These are phyloP conservation scores for Cafeteria roenbergensis DNA, from an alignment of 108 stramenopile species.

Conservation along the genomic window DNA sequence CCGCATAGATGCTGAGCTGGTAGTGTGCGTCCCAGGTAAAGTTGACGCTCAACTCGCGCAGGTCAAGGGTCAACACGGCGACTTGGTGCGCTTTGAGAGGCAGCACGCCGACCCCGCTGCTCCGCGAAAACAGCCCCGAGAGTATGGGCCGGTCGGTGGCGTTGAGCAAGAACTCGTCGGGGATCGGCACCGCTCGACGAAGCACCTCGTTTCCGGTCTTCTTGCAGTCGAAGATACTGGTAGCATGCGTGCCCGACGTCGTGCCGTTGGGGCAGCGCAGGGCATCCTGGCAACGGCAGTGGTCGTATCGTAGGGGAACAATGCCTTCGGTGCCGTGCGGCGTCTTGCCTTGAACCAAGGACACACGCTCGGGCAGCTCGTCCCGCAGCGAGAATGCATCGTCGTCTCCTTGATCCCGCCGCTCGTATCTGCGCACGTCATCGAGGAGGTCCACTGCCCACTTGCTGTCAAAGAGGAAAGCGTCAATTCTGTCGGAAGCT, in stretches of 20 bases:
- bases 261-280: slow-evolving; percentile 67
- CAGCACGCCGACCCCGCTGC: slow-evolving; percentile 31
- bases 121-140: slow-evolving; percentile 8
- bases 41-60: slow-evolving; percentile 44
- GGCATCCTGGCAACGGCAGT: slow-evolving; percentile 58
- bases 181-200: slow-evolving; percentile 31
- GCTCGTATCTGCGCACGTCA: background rate
- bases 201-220: slow-evolving; percentile 27
- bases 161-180: background rate
- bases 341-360: too few species aligned
- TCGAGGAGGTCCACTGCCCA: slow-evolving; percentile 3
- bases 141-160: slow-evolving; percentile 12
- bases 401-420: slow-evolving; percentile 3
- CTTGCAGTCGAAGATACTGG: slow-evolving; percentile 41
- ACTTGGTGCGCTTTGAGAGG: slow-evolving; percentile 48
- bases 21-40: slow-evolving; percentile 65
- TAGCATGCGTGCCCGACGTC: slow-evolving; percentile 21
- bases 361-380: background rate
- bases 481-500: background rate
- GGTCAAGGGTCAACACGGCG: slow-evolving; percentile 54
- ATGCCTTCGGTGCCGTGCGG: too few species aligned
- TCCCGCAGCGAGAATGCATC: background rate
- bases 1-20: slow-evolving; percentile 52
- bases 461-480: slow-evolving; percentile 9
- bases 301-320: too few species aligned